Evolutionary conservation across 768 basidiomycete genomes (phyloP).

Genomic region (Dendrothele bispora): DNA sequence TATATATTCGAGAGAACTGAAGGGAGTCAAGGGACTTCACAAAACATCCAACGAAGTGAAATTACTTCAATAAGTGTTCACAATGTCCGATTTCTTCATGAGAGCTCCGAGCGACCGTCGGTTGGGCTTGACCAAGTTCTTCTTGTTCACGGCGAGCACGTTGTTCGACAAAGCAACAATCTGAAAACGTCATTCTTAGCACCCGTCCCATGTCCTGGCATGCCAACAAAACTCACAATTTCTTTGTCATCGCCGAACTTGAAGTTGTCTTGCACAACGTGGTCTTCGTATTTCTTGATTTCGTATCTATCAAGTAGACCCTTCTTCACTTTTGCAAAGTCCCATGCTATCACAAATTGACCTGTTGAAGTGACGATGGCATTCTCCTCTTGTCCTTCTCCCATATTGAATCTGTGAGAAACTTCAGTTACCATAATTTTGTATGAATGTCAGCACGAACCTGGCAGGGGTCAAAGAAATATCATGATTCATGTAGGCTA

Average conservation of each 20-base stretch:
- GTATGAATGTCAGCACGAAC: too few species aligned
- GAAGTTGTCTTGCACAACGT: slow-evolving; percentile 97
- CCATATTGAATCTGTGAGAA: slow-evolving; percentile 93
- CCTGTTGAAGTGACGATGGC: slow-evolving; percentile 96
- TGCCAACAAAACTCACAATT: slow-evolving; percentile 60
- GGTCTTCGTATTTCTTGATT: slow-evolving; percentile 94
- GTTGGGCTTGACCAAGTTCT: slow-evolving; percentile 81
- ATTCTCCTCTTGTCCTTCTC: slow-evolving; percentile 85
- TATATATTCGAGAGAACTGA: too few species aligned
- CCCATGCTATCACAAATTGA: slow-evolving; percentile 93
- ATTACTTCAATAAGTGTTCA: slow-evolving; percentile 58
- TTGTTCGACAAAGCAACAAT: slow-evolving; percentile 95
- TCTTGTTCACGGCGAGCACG: slow-evolving; percentile 93
- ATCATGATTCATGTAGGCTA: slow-evolving; percentile 88
- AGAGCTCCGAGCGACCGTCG: slow-evolving; percentile 60
- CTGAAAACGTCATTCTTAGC: slow-evolving; percentile 35
- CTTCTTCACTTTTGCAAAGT: slow-evolving; percentile 94
- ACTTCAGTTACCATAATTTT: too few species aligned
- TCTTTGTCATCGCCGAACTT: slow-evolving; percentile 96
- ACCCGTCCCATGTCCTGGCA: slow-evolving; percentile 6
- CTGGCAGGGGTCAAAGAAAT: slow-evolving; percentile 93
- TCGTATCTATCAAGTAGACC: slow-evolving; percentile 91
- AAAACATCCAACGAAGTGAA: too few species aligned
- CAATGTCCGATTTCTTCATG: slow-evolving; percentile 61
- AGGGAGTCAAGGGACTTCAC: too few species aligned